Evolutionary conservation across 164 flowering plant species (phyloP), one percentile per base, ranked within the genome.

Genomic region (Warburgia ugandensis): DNA sequence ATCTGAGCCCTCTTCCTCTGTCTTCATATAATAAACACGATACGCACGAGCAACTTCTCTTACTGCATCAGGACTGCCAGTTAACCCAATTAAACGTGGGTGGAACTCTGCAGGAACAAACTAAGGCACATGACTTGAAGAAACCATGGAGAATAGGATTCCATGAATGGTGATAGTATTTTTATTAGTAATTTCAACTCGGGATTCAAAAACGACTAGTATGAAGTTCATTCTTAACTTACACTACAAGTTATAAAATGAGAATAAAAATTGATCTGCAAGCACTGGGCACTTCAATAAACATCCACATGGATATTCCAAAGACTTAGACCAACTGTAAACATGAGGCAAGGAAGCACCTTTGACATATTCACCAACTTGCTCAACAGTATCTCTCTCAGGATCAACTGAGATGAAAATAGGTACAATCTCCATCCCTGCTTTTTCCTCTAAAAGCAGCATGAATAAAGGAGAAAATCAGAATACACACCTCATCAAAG

Each of bases 331-430:
- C 4, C 2, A 11, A 37, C 49, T 14, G 28, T 6, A 45, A 25
- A 45, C 22, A 23, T 4, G 26, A 23, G 13, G 12, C 13, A n/a
- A 39, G 44, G 29, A 48, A 42, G 40, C 56, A 92, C 98, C 98
- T 86, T 79, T 77, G 39, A 92, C 82, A 65, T 92, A 88, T 61
- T 80, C 95, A 13, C 73, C 57, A 17, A 92, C 95, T 75, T 92
- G 98, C 72, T 85, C 89, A 64, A 84, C 91, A 14, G 73, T 83
- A 60, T 88, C 98, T 72, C 98, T 80, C 70, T 92, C 98, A 23
- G 98, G 98, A 77, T 92, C 98, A 45, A 92, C 94, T 50, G 96
- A 83, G 40, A 88, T 88, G 67, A 92, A 92, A 38, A 88, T 72
- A 6, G 95, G 96, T 33, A 84, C 86, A 50, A 92, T 56, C 35